phyloP scores from a whole-genome alignment of 1,139 yeast genomes.

The Yamadazyma trypodendri region DNA sequence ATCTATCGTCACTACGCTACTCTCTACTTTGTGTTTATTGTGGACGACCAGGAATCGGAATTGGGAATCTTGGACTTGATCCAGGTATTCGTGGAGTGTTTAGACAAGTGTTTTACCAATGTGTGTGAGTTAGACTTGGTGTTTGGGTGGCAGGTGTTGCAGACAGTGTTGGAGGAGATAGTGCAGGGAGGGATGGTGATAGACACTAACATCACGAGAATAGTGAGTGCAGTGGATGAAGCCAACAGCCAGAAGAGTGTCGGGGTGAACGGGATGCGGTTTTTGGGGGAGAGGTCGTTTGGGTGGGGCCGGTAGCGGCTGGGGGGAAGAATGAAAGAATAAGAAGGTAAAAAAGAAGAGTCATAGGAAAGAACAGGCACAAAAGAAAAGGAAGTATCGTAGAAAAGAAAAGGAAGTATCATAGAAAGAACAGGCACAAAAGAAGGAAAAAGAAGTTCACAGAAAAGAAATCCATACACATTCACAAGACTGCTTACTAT shows the following conservation, averaged over 20 bases:
- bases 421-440: no score
- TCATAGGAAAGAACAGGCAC: no score
- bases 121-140: conserved; percentile 95
- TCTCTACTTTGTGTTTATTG: conserved; percentile 88
- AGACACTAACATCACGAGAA: conserved; percentile 80
- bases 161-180: conserved; percentile 87
- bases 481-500: no score
- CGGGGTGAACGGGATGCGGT: conserved; percentile 8
- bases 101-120: conserved; percentile 88
- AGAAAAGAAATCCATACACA: no score
- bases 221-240: conserved; percentile 77
- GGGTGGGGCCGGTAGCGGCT: conserved; percentile 38
- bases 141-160: conserved; percentile 95
- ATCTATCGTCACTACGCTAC: conserved; percentile 95
- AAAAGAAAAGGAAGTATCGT: not conserved
- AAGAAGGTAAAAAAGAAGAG: not conserved
- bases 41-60: conserved; percentile 94
- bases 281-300: conserved; percentile 36
- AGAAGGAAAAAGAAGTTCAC: no score
- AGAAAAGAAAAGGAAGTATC: no score
- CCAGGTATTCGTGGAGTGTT: conserved; percentile 94
- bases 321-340: no score
- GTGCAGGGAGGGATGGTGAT: conserved; percentile 99
- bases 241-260: conserved; percentile 49
- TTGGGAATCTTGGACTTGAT: conserved; percentile 90